Conservation (phyloP, 2,329 filamentous ascomycete species). For the Dichotomopilus funicola region DNA sequence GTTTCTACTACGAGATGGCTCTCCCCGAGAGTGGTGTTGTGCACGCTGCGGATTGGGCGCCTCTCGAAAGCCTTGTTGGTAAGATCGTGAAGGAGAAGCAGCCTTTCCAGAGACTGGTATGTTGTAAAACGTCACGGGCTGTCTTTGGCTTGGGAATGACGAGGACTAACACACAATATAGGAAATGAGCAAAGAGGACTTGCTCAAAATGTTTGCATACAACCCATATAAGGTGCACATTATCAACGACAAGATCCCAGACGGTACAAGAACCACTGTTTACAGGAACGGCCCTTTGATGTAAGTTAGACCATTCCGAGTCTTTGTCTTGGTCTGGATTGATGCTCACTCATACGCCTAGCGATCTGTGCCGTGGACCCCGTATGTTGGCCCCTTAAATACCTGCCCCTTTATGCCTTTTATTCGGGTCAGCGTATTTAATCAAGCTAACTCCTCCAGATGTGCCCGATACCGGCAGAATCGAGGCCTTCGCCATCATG, state of each 20-base stretch:
- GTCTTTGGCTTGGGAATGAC: background rate
- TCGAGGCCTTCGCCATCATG: conserved; percentile 92
- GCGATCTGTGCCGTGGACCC: conserved; percentile 85
- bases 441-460: conserved; percentile 33
- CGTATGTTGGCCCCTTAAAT: conserved; percentile 30
- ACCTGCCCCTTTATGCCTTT: background rate
- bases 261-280: conserved; percentile 86
- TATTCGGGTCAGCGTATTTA: background rate
- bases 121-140: background rate
- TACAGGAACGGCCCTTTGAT: conserved; percentile 92
- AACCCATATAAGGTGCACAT: conserved; percentile 99
- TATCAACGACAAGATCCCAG: conserved; percentile 84
- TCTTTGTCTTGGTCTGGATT: too few species aligned
- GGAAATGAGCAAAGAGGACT: conserved; percentile 77
- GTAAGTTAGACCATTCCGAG: conserved; percentile 38
- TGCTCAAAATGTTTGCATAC: conserved; percentile 94
- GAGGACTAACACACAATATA: background rate
- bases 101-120: conserved; percentile 74
- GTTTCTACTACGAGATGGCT: conserved; percentile 81
- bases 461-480: conserved; percentile 85
- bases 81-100: conserved; percentile 96
- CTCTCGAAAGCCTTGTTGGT: conserved; percentile 71
- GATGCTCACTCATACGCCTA: background rate
- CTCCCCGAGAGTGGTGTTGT: conserved; percentile 65
- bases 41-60: conserved; percentile 72